Evolutionary conservation across 768 basidiomycete species (phyloP), one percentile per base, ranked within the genome.

Genomic region (Tylopilus plumbeoviolaceoides): DNA sequence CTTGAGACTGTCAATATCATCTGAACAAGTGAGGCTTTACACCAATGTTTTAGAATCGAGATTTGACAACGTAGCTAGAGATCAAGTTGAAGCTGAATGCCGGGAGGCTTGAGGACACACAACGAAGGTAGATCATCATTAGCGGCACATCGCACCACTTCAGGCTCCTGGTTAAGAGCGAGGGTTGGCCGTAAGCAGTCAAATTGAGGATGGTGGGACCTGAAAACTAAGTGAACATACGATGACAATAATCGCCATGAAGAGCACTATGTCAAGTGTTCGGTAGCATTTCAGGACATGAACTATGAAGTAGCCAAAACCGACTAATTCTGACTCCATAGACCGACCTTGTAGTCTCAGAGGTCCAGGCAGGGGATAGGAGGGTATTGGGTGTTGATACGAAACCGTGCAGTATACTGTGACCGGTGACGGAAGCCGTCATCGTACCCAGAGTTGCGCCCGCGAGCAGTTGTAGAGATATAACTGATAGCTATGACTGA

Each of bases 351-450:
- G 14, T 85, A 28, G 86, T 83, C 1, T 84, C 65, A 4, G 92
- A 93, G 0, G 97, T 95, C 94, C 91, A 99, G 15, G 95, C 94
- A 36, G 91, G 83, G 1, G 97, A 95, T 9, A 98, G 82, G 61
- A 99, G 79, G 0, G 95, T 95, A 67, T 99, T 95, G 20, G 98
- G 81, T 0, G 91, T 85, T 45, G 87, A 89, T 9, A 82, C 74
- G 50, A 95, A 82, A 18, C 93, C 92, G 58, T 88, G 87, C 6
- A 94, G 73, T 50, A 95, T 85, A 56, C 85, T 88, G 44, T 74
- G 65, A 23, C 68, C 68, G 2, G 68, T 68, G 10, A 85, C 83
- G 47, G 78, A 81, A 18, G 83, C 83, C 0, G 85, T 87, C 85
- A 89, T 87, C 15, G 81, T 83, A 2, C 81, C 86, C 11, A 89